phyloP scores from a whole-genome alignment of 345 rosid genomes.

The Bruguiera gymnorhiza region DNA sequence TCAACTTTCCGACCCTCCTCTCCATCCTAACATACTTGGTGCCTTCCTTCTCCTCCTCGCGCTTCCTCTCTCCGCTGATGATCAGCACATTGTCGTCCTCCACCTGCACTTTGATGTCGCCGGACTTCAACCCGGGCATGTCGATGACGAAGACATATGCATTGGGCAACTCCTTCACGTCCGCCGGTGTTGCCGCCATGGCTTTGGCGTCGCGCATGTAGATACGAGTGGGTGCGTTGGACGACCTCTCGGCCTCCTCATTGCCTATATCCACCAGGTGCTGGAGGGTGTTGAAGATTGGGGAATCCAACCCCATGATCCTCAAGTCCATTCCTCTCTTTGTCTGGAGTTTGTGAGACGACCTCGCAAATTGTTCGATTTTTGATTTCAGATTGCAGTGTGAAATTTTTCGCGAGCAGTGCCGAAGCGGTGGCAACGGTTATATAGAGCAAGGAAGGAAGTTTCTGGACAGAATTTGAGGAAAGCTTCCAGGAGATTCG shows the following conservation, averaged over 20 bases:
- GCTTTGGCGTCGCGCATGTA: slow-evolving; percentile 69
- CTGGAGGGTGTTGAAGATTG: slow-evolving; percentile 43
- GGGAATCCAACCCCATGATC: slow-evolving; percentile 36
- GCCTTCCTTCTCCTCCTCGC: slow-evolving; percentile 51
- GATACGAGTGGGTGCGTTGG: slow-evolving; percentile 45
- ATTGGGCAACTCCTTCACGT: slow-evolving; percentile 53
- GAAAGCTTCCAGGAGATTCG: slow-evolving; percentile 4
- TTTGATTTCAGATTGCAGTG: too few relatives aligned
- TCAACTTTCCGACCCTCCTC: slow-evolving; percentile 67
- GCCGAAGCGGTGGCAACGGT: neutral
- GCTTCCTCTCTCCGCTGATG: slow-evolving; percentile 60
- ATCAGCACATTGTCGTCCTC: slow-evolving; percentile 72
- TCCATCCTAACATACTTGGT: slow-evolving; percentile 76
- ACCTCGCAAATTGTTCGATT: too few relatives aligned
- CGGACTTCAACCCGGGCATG: slow-evolving; percentile 75
- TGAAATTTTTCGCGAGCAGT: rapidly evolving
- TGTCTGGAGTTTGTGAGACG: too few relatives aligned
- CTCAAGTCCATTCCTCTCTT: slow-evolving; percentile 41
- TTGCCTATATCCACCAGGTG: slow-evolving; percentile 51
- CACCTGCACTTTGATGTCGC: slow-evolving; percentile 67
- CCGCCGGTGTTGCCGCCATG: slow-evolving; percentile 86
- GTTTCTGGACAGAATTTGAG: slow-evolving; percentile 11
- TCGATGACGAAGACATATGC: slow-evolving; percentile 61
- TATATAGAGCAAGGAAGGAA: slow-evolving; percentile 7
- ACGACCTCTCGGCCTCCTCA: slow-evolving; percentile 29